Evolutionary conservation across 495 filamentous ascomycete species (phyloP), one percentile per base, ranked within the genome.

Genomic region (Trichocladium uniseriatum): DNA sequence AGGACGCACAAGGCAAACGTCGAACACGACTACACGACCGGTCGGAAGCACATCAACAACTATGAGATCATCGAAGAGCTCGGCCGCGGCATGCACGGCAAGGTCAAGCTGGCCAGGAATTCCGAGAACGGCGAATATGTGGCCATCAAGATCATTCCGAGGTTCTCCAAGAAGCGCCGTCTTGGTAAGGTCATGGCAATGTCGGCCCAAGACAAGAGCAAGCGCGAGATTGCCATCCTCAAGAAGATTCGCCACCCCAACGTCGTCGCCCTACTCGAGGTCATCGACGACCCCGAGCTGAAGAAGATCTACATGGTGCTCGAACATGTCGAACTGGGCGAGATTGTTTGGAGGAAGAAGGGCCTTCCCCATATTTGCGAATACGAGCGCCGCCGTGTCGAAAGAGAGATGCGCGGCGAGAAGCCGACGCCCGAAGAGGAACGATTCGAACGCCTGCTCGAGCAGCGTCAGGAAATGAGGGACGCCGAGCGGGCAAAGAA

Each of bases 291-390:
- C 63, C 89, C 90, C 1, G 84, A 87, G 55, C 77, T 84, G 48
- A 91, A 92, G 70, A 99, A 99, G 68, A 94, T 99, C 48, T 97
- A 99, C 68, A 87, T 99, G 65, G 87, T 96, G 18, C 71, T 99
- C 35, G 92, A 99, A 63, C 90, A 86, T 64, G 89, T 96, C 51
- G 86, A 95, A 60, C 78, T 87, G 19, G 90, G 92, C 40, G 94
- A 99, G 66, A 87, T 99, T 29, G 73, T 86, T 18, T 99, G 92
- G 92, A 79, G 91, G 34, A 89, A 83, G 61, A 83, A 86, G 60
- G 90, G 86, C 3, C 68, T 85, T 5, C 82, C 81, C 42, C 82
- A 88, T 54, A 83, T 96, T 49, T 83, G 86, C 49, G 71, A 79
- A 10, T 80, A 89, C 49, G 94, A 99, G 64, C 86, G 86, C 45